Conservation (phyloP, 2,329 filamentous ascomycete genomes). For the Fusarium sp. region DNA sequence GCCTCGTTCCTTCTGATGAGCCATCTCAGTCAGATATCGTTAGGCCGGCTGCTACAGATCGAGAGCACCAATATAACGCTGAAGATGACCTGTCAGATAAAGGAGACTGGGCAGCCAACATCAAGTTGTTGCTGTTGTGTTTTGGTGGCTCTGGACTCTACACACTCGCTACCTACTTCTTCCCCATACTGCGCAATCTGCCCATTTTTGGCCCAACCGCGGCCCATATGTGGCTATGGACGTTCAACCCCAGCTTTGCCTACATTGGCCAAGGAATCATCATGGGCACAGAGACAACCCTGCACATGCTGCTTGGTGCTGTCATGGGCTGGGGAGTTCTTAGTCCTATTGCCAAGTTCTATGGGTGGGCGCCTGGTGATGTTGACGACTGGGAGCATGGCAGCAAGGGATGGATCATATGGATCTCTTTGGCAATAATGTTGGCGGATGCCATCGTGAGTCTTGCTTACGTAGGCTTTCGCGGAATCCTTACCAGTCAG, state of each 20-base stretch:
- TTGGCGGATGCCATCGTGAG: slow-evolving; percentile 91
- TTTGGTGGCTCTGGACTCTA: slow-evolving; percentile 72
- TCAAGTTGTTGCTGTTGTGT: slow-evolving; percentile 66
- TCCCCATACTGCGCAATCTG: slow-evolving; percentile 85
- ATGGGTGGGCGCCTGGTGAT: slow-evolving; percentile 88
- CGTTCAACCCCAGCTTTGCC: slow-evolving; percentile 94
- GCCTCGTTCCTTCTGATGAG: slow-evolving; percentile 54
- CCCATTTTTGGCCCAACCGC: slow-evolving; percentile 84
- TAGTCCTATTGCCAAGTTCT: slow-evolving; percentile 86
- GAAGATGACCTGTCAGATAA: slow-evolving; percentile 28
- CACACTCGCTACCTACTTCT: slow-evolving; percentile 89
- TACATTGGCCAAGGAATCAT: slow-evolving; percentile 98
- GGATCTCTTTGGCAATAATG: slow-evolving; percentile 97
- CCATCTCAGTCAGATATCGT: slow-evolving; percentile 38
- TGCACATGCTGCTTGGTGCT: slow-evolving; percentile 95
- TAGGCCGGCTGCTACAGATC: slow-evolving; percentile 40
- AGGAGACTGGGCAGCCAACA: slow-evolving; percentile 59
- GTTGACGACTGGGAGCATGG: slow-evolving; percentile 91
- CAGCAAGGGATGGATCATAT: slow-evolving; percentile 98
- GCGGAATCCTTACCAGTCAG: slow-evolving; percentile 61
- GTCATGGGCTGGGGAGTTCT: slow-evolving; percentile 90
- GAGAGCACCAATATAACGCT: slow-evolving; percentile 52
- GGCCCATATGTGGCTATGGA: slow-evolving; percentile 90
- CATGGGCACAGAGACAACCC: slow-evolving; percentile 94
- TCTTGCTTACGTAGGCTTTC: slow-evolving; percentile 79